These are phyloP conservation scores for Termitomyces titanicus DNA, from an alignment of 768 basidiomycete genomes.

Conservation along the genomic window DNA sequence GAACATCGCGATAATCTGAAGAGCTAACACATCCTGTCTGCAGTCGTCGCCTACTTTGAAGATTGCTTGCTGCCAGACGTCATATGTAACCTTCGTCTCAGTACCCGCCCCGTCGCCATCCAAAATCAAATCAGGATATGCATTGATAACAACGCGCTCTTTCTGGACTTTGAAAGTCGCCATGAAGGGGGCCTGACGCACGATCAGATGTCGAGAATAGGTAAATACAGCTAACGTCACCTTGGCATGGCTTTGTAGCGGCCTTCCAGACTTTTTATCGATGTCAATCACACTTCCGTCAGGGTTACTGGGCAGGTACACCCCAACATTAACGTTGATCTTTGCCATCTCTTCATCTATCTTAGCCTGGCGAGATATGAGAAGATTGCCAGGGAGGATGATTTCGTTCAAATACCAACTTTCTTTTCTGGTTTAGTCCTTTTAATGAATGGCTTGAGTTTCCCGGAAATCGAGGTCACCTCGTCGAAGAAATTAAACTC, in stretches of 20 bases:
- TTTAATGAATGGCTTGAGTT: conserved; percentile 95
- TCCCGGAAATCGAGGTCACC: conserved; percentile 97
- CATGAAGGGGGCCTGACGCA: conserved; percentile 94
- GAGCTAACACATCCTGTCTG: conserved; percentile 94
- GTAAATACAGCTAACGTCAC: conserved; percentile 31
- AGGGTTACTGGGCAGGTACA: conserved; percentile 96
- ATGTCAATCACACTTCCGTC: conserved; percentile 97
- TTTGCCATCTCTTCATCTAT: conserved; percentile 99
- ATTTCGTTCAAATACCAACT: conserved; percentile 34
- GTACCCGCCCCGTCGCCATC: conserved; percentile 55
- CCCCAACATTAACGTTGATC: conserved; percentile 89
- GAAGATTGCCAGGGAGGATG: background rate
- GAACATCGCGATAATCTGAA: conserved; percentile 99
- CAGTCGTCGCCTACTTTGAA: conserved; percentile 99
- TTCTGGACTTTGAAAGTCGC: conserved; percentile 99
- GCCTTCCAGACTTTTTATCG: conserved; percentile 93
- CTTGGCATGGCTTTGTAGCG: conserved; percentile 97
- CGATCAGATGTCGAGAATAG: background rate
- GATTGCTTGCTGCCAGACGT: conserved; percentile 97
- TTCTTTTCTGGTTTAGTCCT: conserved; percentile 96
- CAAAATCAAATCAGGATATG: conserved; percentile 72
- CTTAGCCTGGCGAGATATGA: conserved; percentile 62
- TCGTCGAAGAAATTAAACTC: conserved; percentile 96
- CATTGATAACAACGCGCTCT: conserved; percentile 62
- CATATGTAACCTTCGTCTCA: conserved; percentile 63